Base-by-base conservation (phyloP, 2,329 filamentous ascomycete species). In the Cladophialophora bantiana region DNA sequence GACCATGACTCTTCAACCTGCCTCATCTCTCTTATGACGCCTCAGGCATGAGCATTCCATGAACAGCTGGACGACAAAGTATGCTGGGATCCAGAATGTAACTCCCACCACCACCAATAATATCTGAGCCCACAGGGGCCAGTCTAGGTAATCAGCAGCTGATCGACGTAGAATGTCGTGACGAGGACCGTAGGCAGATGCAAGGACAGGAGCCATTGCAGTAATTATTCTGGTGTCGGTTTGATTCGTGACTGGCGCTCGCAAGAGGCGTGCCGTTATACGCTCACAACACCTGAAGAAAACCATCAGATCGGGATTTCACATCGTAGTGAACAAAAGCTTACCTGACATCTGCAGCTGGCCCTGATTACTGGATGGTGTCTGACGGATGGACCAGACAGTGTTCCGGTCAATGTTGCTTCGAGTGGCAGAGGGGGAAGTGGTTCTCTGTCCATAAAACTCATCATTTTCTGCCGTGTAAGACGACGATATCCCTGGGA, bases 61-160 rank as follows among this genome's bases (percentile, higher is more conserved):
- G 20, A 71, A 35, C 6, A 71, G 58, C 36, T 67, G 54, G 40
- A 68, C 48, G 7, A 67, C n/a, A 40, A 71, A 71, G 40, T 65
- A 71, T 35, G 45, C 53, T 18, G 69, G 69, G 9, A 71, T 42
- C 69, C 67, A 71, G 18, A 69, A 34, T n/a, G 69, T 71, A 35
- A 67, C 53, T 6, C 26, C 52, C 36, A 62, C 26, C 9, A 71
- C 60, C 7, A 65, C 35, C n/a, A 71, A 36, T 38, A 71, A 42
- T 34, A 71, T 66, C 53, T 67, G 69, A 15, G 64, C 57, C 69
- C 69, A 71, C 12, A 65, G 34, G 2, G 69, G 69, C 64, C 66
- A 71, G 7, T 62, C 52, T 7, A 67, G 57, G 58, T 65, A 68
- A 36, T 63, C 62, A 13, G 36, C 54, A 7, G 53, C 50, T 31